A percentile compares a stretch with the other conserved stretches of the same genome.
Evolutionary conservation across 495 filamentous ascomycete species (phyloP).

Genomic region (Penicillium odoratum): DNA sequence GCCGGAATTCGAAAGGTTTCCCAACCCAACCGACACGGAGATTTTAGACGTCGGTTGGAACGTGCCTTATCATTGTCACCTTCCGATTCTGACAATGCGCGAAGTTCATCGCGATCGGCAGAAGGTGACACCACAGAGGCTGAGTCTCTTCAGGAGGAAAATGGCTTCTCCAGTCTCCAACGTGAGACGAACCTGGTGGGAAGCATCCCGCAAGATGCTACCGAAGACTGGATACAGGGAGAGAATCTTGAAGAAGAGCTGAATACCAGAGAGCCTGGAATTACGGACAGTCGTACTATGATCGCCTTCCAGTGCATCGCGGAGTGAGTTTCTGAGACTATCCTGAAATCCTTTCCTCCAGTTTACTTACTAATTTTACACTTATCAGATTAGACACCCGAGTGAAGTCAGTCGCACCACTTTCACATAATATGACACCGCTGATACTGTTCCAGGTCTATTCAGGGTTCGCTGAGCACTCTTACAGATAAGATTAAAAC

Average conservation of each 20-base stretch:
- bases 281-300: neutral
- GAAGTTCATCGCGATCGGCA: neutral
- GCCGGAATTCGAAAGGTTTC: neutral
- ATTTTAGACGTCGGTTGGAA: slow-evolving; percentile 1
- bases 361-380: neutral
- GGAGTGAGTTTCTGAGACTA: neutral
- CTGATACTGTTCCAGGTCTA: neutral
- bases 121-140: neutral
- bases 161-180: neutral
- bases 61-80: slow-evolving; percentile 3
- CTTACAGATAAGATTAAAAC: neutral
- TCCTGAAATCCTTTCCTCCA: neutral
- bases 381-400: neutral
- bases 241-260: neutral
- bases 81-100: neutral
- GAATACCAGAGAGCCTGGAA: neutral
- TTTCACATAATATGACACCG: neutral
- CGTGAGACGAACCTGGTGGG: neutral
- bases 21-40: neutral
- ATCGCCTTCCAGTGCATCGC: slow-evolving; percentile 1
- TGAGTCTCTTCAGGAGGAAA: neutral
- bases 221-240: neutral
- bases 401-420: neutral
- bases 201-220: neutral
- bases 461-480: neutral